A percentile compares a stretch with the other conserved stretches of the same genome.
phyloP scores from a whole-genome alignment of 768 basidiomycete genomes.

The Russula sp. region DNA sequence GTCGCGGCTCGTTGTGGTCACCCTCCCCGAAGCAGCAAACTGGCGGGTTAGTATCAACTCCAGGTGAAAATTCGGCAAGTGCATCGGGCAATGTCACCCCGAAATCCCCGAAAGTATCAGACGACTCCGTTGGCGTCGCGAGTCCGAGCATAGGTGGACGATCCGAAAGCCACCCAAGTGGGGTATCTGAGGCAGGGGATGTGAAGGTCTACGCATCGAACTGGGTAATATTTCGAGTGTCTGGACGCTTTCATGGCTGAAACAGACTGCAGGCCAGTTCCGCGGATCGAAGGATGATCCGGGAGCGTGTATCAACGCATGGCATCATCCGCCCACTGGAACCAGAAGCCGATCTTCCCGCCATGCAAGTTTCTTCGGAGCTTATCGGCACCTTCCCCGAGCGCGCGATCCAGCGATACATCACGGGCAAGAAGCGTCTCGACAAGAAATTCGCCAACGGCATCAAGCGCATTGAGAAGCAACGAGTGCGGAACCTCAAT shows the following conservation, averaged over 20 bases:
- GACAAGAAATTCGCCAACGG: constrained; percentile 60
- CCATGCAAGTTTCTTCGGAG: constrained; percentile 55
- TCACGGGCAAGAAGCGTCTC: constrained; percentile 51
- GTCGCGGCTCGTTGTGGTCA: background rate
- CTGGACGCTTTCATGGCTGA: background rate
- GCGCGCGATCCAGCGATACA: constrained; percentile 65
- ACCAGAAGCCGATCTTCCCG: constrained; percentile 54
- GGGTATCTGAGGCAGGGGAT: constrained; percentile 47
- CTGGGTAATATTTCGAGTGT: constrained; percentile 32
- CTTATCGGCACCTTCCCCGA: constrained; percentile 73
- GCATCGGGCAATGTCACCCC: constrained; percentile 5
- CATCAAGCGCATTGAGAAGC: constrained; percentile 51
- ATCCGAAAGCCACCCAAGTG: constrained; percentile 15
- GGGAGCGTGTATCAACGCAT: constrained; percentile 79
- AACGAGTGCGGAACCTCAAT: constrained; percentile 57
- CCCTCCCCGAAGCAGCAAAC: background rate
- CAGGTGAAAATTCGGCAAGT: background rate
- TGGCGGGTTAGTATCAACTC: background rate
- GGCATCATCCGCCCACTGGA: constrained; percentile 85
- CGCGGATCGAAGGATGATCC: constrained; percentile 61
- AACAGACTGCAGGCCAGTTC: constrained; percentile 24
- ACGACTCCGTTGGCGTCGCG: constrained; percentile 21
- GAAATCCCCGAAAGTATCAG: background rate
- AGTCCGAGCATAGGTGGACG: constrained; percentile 19
- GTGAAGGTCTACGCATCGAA: constrained; percentile 44